Percentiles rank a stretch among this genome's conserved stretches.
phyloP scores from a whole-genome alignment of 2,329 filamentous ascomycete species.

The Apiospora pterosperma region DNA sequence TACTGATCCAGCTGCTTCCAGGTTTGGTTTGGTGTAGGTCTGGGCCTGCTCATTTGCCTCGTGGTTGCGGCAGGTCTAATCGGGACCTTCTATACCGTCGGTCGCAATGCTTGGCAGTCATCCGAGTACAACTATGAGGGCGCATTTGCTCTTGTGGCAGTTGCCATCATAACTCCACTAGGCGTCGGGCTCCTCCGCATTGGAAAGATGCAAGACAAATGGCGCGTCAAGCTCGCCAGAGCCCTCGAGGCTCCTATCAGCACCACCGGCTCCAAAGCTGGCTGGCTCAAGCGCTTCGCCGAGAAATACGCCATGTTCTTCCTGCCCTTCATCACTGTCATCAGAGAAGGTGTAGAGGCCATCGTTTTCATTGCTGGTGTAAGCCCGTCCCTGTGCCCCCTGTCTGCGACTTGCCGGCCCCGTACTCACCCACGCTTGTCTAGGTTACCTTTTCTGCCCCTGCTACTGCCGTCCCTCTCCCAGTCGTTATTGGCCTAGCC shows the following conservation, averaged over 20 bases:
- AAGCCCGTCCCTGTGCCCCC: background rate
- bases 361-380: slow-evolving; percentile 86
- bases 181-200: slow-evolving; percentile 77
- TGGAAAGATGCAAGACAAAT: slow-evolving; percentile 81
- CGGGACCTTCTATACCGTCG: slow-evolving; percentile 69
- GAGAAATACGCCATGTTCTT: slow-evolving; percentile 86
- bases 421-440: background rate
- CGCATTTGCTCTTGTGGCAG: slow-evolving; percentile 70
- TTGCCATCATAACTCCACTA: slow-evolving; percentile 77
- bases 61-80: slow-evolving; percentile 66
- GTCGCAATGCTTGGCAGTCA: slow-evolving; percentile 61
- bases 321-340: slow-evolving; percentile 82
- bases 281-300: slow-evolving; percentile 57
- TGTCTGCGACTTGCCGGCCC: no score
- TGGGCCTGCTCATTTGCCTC: slow-evolving; percentile 63
- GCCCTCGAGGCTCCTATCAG: slow-evolving; percentile 55
- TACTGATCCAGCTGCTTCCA: slow-evolving; percentile 26
- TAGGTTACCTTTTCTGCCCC: slow-evolving; percentile 62
- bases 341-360: slow-evolving; percentile 82
- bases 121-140: slow-evolving; percentile 81
- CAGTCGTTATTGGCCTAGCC: slow-evolving; percentile 68
- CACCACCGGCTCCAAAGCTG: slow-evolving; percentile 36
- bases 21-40: slow-evolving; percentile 65
- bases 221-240: slow-evolving; percentile 76
- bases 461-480: slow-evolving; percentile 72